These are phyloP conservation scores for Xanthoconium purpureum DNA, from an alignment of 768 basidiomycete genomes.

Conservation along the genomic window DNA sequence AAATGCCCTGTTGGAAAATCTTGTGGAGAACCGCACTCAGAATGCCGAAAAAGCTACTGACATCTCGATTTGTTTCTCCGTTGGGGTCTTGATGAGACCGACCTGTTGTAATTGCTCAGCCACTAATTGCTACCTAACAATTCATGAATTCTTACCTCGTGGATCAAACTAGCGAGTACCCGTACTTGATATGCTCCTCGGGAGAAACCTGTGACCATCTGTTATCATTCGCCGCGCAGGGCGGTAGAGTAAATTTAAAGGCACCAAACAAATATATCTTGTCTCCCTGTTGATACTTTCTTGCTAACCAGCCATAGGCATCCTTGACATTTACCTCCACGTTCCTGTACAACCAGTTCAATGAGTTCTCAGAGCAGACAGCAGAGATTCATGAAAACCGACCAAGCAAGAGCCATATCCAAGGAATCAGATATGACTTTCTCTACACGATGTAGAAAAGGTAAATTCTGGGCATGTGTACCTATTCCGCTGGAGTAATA, in stretches of 20 bases:
- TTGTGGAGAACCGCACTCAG: neutral
- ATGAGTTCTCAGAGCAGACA: neutral
- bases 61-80: neutral
- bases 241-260: neutral
- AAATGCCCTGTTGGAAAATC: neutral
- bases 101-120: neutral
- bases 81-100: neutral
- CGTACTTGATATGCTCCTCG: neutral
- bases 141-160: neutral
- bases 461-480: neutral
- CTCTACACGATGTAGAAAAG: neutral
- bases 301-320: slow-evolving; percentile 5
- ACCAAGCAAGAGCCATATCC: neutral
- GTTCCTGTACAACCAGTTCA: slow-evolving; percentile 22
- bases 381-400: too few relatives aligned
- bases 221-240: neutral
- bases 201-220: neutral
- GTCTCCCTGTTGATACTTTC: slow-evolving; percentile 30
- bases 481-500: neutral
- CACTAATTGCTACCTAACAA: too few relatives aligned
- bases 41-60: neutral
- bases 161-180: neutral
- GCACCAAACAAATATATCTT: neutral
- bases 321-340: slow-evolving; percentile 32
- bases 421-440: neutral